Evolutionary conservation across 2,329 filamentous ascomycete genomes (phyloP).

Genomic region (Penicillium sp.): DNA sequence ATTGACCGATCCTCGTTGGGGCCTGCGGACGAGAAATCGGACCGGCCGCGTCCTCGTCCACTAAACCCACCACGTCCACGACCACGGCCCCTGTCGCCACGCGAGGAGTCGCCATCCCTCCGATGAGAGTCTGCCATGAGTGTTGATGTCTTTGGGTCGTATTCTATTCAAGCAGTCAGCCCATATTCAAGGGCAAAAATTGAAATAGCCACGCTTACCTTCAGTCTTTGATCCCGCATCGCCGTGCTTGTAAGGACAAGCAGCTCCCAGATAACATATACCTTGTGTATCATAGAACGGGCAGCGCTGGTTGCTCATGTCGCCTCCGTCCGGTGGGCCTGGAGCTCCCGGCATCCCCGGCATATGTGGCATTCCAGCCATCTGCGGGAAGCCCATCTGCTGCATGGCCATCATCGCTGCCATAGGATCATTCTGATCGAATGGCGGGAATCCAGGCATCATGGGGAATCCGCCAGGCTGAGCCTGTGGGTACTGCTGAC

Average conservation of each 20-base stretch:
- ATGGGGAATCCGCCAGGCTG: constrained; percentile 35
- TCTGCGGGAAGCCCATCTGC: constrained; percentile 51
- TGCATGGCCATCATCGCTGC: constrained; percentile 54
- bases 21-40: constrained; percentile 54
- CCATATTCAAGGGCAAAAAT: not conserved
- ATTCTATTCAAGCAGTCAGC: constrained; percentile 40
- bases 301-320: constrained; percentile 48
- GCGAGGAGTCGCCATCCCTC: constrained; percentile 23
- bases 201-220: constrained; percentile 24
- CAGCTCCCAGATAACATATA: constrained; percentile 55
- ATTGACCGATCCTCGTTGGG: constrained; percentile 53
- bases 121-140: constrained; percentile 36
- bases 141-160: constrained; percentile 54
- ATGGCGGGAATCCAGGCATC: constrained; percentile 49
- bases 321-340: constrained; percentile 29
- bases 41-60: constrained; percentile 44
- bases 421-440: constrained; percentile 57
- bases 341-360: constrained; percentile 34
- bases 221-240: constrained; percentile 42
- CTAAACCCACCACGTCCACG: constrained; percentile 44
- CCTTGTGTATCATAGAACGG: constrained; percentile 59
- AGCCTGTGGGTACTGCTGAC: constrained; percentile 29
- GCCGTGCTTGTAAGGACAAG: constrained; percentile 59
- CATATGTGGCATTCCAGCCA: constrained; percentile 48
- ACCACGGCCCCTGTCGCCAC: constrained; percentile 42